These are phyloP conservation scores for Yamadazyma oceani DNA, from an alignment of 1,139 yeast genomes.

Conservation along the genomic window DNA sequence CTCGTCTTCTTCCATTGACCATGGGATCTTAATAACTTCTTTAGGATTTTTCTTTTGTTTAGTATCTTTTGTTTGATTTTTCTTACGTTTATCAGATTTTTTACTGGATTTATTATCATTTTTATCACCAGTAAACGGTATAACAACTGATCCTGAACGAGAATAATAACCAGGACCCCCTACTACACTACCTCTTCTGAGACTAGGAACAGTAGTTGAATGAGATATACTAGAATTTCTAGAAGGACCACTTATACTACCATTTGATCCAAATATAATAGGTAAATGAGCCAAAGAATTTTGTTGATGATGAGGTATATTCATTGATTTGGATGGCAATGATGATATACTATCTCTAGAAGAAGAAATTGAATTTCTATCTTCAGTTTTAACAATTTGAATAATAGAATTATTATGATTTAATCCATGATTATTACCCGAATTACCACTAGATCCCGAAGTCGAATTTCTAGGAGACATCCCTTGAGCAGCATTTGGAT, in stretches of 20 bases:
- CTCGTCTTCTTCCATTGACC: slow-evolving; percentile 74
- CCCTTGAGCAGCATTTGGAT: slow-evolving; percentile 32
- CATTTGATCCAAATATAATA: slow-evolving; percentile 43
- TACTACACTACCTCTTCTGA: slow-evolving; percentile 43
- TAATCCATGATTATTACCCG: neutral
- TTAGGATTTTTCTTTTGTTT: slow-evolving; percentile 14
- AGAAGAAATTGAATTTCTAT: slow-evolving; percentile 35
- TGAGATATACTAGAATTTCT: slow-evolving; percentile 43
- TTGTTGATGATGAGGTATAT: slow-evolving; percentile 50
- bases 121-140: slow-evolving; percentile 37
- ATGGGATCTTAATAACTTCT: slow-evolving; percentile 40
- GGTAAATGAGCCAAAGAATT: slow-evolving; percentile 47
- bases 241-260: slow-evolving; percentile 44
- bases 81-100: slow-evolving; percentile 19
- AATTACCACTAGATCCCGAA: slow-evolving; percentile 13
- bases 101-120: slow-evolving; percentile 28
- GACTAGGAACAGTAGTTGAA: slow-evolving; percentile 38
- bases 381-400: slow-evolving; percentile 43
- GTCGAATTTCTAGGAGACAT: slow-evolving; percentile 42
- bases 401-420: slow-evolving; percentile 44
- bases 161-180: slow-evolving; percentile 40
- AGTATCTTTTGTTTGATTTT: slow-evolving; percentile 8
- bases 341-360: slow-evolving; percentile 45
- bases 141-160: slow-evolving; percentile 47
- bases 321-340: slow-evolving; percentile 49